Base-by-base conservation (phyloP, 1,284 basidiomycete species). In the Trichosporon sp. region DNA sequence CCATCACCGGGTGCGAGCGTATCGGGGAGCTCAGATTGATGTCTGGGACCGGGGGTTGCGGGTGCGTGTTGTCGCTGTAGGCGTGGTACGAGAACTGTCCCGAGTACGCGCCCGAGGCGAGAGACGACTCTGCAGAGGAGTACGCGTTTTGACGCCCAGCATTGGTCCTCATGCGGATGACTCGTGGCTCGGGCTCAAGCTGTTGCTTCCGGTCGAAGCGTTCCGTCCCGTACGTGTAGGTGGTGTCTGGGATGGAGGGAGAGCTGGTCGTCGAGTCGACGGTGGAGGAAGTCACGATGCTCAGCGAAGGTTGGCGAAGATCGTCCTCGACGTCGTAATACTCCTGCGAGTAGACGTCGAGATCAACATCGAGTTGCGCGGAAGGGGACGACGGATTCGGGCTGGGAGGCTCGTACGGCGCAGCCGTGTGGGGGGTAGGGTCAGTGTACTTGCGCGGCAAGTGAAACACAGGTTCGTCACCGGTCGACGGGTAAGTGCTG, bases 231-330 rank as follows among this genome's bases (percentile, higher is more conserved):
- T 74, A 77, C 3, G 75, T 75, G 70, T 78, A 79, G 1, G 72
- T 72, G 12, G 74, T 74, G 23, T 60, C 56, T n/a, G 56, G 56
- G 31, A 77, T 78, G 8, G 76, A 76, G 3, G 80, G 78, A 7
- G 80, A 79, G 34, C 76, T 72, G 3, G 78, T 75, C 4, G 76
- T 79, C 34, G 81, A 82, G 29, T 80, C 78, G 65, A 68, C 70
- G 0, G 81, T 81, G 15, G 81, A 82, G 15, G 79, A 75, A 2
- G 81, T 83, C 25, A 78, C 76, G 66, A 81, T 80, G 68, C 81
- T 83, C 63, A 83, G 69, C 4, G 80, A 79, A 0, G 81, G 80
- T 64, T 79, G 80, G 25, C 76, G 72, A 42, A 69, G 53, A 23
- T 75, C 76, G 35, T 63, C 74, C 58, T 77, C 77, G 6, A 70